phyloP scores from a whole-genome alignment of 495 filamentous ascomycete species.

The Podospora appendiculata region DNA sequence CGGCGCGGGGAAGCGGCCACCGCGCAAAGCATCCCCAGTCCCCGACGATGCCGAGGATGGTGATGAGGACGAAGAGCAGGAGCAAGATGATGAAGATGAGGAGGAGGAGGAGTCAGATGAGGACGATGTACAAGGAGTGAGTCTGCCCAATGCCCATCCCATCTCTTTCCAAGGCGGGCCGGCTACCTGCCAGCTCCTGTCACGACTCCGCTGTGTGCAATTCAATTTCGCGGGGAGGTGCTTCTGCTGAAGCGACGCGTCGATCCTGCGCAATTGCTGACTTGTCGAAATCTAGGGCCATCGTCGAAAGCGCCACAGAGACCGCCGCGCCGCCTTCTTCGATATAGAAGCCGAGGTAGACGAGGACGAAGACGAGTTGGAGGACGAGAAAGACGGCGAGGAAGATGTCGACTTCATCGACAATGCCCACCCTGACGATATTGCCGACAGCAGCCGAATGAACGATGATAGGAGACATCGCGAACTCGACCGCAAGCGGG shows the following conservation, averaged over 20 bases:
- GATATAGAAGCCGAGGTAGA: slow-evolving; percentile 97
- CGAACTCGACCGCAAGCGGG: slow-evolving; percentile 86
- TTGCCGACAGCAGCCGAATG: slow-evolving; percentile 72
- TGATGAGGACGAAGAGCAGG: slow-evolving; percentile 20
- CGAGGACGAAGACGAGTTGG: slow-evolving; percentile 85
- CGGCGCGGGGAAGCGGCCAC: slow-evolving; percentile 18
- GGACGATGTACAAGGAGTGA: slow-evolving; percentile 32
- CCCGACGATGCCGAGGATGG: slow-evolving; percentile 43
- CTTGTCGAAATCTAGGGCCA: slow-evolving; percentile 46
- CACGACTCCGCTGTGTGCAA: background rate
- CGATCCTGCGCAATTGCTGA: slow-evolving; percentile 2
- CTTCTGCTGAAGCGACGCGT: too few species aligned
- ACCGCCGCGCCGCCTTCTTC: slow-evolving; percentile 71
- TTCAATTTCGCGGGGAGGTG: background rate
- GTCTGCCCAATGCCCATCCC: slow-evolving; percentile 2
- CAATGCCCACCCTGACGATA: slow-evolving; percentile 83
- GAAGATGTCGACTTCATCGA: slow-evolving; percentile 78
- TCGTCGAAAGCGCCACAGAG: slow-evolving; percentile 68
- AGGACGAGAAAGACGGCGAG: slow-evolving; percentile 80
- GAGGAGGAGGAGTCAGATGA: slow-evolving; percentile 44
- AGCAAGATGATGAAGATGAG: slow-evolving; percentile 42
- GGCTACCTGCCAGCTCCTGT: background rate
- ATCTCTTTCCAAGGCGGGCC: background rate
- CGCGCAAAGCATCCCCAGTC: slow-evolving; percentile 1
- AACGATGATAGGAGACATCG: slow-evolving; percentile 87